Percentiles rank a stretch among this genome's conserved stretches.
Evolutionary conservation across 78 protist genomes (phyloP).

Genomic region (Paratrimastix pyriformis): DNA sequence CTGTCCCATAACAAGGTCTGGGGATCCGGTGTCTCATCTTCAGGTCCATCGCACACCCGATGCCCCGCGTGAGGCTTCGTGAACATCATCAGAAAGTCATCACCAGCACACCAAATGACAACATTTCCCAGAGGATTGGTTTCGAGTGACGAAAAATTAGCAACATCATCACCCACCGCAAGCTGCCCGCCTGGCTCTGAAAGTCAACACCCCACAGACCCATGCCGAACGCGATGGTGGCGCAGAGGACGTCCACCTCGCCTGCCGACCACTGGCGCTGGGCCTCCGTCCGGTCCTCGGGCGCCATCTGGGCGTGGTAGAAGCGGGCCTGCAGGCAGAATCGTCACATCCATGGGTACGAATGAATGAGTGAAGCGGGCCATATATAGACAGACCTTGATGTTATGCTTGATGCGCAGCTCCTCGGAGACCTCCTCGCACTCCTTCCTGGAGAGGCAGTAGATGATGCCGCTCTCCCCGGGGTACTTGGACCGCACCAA

Average conservation of each 20-base stretch:
- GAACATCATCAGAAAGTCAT: too few species aligned
- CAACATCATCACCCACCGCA: too few species aligned
- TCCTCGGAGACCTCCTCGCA: slow-evolving; percentile 54
- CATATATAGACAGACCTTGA: neutral
- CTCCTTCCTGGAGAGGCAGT: slow-evolving; percentile 70
- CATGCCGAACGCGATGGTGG: slow-evolving; percentile 98
- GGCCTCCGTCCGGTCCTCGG: slow-evolving; percentile 22
- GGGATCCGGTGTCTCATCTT: too few species aligned
- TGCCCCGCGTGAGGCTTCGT: too few species aligned
- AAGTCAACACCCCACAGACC: too few species aligned
- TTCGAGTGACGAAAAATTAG: too few species aligned
- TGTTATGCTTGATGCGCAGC: slow-evolving; percentile 14
- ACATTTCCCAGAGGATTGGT: too few species aligned
- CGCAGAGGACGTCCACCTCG: slow-evolving; percentile 58
- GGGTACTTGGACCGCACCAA: slow-evolving; percentile 17
- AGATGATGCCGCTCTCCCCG: slow-evolving; percentile 76
- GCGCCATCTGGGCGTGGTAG: slow-evolving; percentile 73
- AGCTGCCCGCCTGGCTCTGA: too few species aligned
- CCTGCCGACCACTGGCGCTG: slow-evolving; percentile 69
- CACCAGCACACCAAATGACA: too few species aligned
- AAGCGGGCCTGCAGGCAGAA: slow-evolving; percentile 9
- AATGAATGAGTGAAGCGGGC: slow-evolving; percentile 42
- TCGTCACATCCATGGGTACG: neutral
- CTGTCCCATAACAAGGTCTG: too few species aligned
- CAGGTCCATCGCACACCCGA: too few species aligned